These are phyloP conservation scores for Taxillus chinensis DNA, from an alignment of 164 flowering plant genomes.

Conservation along the genomic window DNA sequence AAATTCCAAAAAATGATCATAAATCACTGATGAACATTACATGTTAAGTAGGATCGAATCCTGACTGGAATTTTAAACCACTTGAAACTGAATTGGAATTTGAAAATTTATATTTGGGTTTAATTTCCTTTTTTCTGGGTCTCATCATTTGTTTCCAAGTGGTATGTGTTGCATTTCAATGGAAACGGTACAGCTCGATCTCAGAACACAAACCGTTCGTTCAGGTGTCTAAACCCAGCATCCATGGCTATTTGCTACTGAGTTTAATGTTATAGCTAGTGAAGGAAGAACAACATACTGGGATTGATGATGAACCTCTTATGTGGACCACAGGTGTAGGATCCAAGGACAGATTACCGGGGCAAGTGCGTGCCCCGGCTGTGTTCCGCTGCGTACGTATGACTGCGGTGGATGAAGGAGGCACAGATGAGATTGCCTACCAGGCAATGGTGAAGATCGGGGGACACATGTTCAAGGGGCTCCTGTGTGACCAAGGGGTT, in stretches of 20 bases:
- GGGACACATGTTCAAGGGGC: slow-evolving; percentile 28
- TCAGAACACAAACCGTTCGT: no score
- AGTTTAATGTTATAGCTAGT: not conserved
- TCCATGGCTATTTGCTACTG: not conserved
- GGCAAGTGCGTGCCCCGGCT: slow-evolving; percentile 20
- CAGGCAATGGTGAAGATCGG: slow-evolving; percentile 22
- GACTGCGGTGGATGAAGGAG: slow-evolving; percentile 14
- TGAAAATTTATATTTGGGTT: no score
- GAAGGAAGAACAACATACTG: not conserved
- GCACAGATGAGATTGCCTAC: slow-evolving; percentile 18
- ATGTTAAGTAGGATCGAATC: no score
- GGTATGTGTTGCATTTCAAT: not conserved
- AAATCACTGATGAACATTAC: not conserved
- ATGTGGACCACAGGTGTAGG: slow-evolving; percentile 10
- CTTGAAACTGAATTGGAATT: no score
- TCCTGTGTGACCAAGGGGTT: slow-evolving; percentile 23
- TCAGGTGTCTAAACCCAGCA: not conserved
- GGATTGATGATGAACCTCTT: not conserved
- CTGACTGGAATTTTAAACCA: no score
- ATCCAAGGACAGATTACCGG: slow-evolving; percentile 19
- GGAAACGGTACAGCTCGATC: no score
- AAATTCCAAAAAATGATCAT: no score
- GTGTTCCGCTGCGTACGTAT: slow-evolving; percentile 21
- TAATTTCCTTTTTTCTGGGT: no score
- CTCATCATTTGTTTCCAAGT: not conserved